Evolutionary conservation across 331 rosid genomes (phyloP).

Genomic region (Malus hybrid): DNA sequence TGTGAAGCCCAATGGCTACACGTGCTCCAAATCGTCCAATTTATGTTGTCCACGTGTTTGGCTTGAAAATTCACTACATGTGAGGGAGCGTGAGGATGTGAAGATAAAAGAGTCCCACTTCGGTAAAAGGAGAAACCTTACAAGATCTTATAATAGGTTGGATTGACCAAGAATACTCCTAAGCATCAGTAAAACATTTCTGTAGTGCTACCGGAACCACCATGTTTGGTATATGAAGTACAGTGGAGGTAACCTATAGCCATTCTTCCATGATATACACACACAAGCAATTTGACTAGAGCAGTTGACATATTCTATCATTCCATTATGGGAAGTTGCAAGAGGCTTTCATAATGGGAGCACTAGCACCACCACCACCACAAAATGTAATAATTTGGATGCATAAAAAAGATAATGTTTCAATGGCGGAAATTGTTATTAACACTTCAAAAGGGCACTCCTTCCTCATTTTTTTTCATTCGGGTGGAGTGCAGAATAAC

Average conservation of each 20-base stretch:
- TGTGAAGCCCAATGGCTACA: no score
- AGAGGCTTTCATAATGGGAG: slow-evolving; percentile 17
- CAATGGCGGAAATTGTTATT: neutral
- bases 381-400: neutral
- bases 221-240: neutral
- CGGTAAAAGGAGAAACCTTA: no score
- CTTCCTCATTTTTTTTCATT: neutral
- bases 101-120: no score
- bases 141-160: no score
- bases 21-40: no score
- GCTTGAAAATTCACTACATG: no score
- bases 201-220: neutral
- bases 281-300: neutral
- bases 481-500: fast-evolving
- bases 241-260: neutral
- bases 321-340: slow-evolving; percentile 21
- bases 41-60: no score
- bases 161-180: neutral
- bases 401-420: no score
- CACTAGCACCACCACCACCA: slow-evolving; percentile 29
- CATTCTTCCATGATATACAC: neutral
- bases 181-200: neutral
- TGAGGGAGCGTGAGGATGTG: no score
- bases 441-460: no score
- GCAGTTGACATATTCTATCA: slow-evolving; percentile 23